Evolutionary conservation across 163 green algal genomes (phyloP), one percentile per base, ranked within the genome.

Genomic region (Prototheca cutis): DNA sequence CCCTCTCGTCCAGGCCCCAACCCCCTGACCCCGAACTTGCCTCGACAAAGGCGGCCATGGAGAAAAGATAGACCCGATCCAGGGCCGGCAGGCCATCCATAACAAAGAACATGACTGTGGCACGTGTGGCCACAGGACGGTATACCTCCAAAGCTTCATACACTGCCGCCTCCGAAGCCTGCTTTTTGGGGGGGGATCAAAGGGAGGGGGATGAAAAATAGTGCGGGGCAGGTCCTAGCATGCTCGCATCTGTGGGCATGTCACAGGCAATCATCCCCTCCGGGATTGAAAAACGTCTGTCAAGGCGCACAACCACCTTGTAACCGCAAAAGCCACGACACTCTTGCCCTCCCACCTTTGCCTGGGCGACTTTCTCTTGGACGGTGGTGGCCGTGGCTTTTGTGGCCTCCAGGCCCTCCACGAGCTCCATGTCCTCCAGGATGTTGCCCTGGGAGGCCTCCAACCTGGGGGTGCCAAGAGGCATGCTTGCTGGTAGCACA

Each of bases 1-100:
- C n/a, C n/a, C n/a, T n/a, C n/a, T n/a, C n/a, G n/a, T n/a, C n/a
- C n/a, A n/a, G n/a, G n/a, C n/a, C n/a, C n/a, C n/a, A n/a, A n/a
- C n/a, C n/a, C n/a, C n/a, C n/a, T n/a, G n/a, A n/a, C n/a, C n/a
- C n/a, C n/a, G n/a, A n/a, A n/a, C 48, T 34, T 21, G 67, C 55
- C 29, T 71, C 80, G 34, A 93, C 75, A 73, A 90, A 97, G 72
- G 88, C 94, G 48, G 87, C 85, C 89, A 97, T 97, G 19, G 83
- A 93, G 79, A 91, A 97, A 69, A 91, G 84, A 74, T 95, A 97
- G 28, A 90, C 77, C 23, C 90, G 81, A 74, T 97, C 86, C 24
- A 97, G 79, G 0, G 77, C 76, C 48, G 85, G 81, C 2, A 97
- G 83, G 55, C 86, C 84, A 74, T 95, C 85, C 36, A 95, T 82